A percentile compares a stretch with the other conserved stretches of the same genome.
Evolutionary conservation across 352 stramenopile genomes (phyloP).

Genomic region (Peronospora destructor): DNA sequence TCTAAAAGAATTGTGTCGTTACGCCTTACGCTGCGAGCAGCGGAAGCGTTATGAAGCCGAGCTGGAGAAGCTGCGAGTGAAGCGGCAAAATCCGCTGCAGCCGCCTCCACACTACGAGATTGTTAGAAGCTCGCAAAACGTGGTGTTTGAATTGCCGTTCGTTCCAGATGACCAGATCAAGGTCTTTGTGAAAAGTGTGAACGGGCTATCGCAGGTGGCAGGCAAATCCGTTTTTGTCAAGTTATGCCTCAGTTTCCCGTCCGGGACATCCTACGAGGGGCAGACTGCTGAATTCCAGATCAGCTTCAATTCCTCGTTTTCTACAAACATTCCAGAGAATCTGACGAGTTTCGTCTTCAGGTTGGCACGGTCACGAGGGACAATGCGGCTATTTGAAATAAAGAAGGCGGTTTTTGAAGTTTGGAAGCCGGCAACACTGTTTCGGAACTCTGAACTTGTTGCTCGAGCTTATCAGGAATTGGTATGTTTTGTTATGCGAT

Average conservation of each 20-base stretch:
- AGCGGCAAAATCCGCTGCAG: slow-evolving; percentile 45
- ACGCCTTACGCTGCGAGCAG: slow-evolving; percentile 16
- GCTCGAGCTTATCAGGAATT: slow-evolving; percentile 59
- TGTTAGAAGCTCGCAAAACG: slow-evolving; percentile 28
- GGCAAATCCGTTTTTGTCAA: slow-evolving; percentile 62
- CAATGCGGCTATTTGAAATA: slow-evolving; percentile 71
- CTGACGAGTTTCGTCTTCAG: slow-evolving; percentile 39
- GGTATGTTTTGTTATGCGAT: slow-evolving; percentile 24
- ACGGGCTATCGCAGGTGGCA: slow-evolving; percentile 32
- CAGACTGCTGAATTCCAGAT: slow-evolving; percentile 42
- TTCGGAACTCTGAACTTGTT: slow-evolving; percentile 61
- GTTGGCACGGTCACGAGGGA: slow-evolving; percentile 53
- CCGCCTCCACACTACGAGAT: slow-evolving; percentile 39
- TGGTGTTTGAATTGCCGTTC: slow-evolving; percentile 41
- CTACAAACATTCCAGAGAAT: slow-evolving; percentile 13
- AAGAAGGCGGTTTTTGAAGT: slow-evolving; percentile 78
- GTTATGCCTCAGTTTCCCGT: slow-evolving; percentile 69
- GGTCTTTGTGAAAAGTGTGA: slow-evolving; percentile 42
- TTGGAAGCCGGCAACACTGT: slow-evolving; percentile 52
- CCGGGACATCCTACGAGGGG: slow-evolving; percentile 45
- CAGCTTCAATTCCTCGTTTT: slow-evolving; percentile 24
- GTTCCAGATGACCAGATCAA: slow-evolving; percentile 49
- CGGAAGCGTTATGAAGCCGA: slow-evolving; percentile 52
- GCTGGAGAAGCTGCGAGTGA: slow-evolving; percentile 45
- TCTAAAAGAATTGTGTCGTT: slow-evolving; percentile 1